These are phyloP conservation scores for Teratosphaeria destructans DNA, from an alignment of 2,329 filamentous ascomycete species.

Conservation along the genomic window DNA sequence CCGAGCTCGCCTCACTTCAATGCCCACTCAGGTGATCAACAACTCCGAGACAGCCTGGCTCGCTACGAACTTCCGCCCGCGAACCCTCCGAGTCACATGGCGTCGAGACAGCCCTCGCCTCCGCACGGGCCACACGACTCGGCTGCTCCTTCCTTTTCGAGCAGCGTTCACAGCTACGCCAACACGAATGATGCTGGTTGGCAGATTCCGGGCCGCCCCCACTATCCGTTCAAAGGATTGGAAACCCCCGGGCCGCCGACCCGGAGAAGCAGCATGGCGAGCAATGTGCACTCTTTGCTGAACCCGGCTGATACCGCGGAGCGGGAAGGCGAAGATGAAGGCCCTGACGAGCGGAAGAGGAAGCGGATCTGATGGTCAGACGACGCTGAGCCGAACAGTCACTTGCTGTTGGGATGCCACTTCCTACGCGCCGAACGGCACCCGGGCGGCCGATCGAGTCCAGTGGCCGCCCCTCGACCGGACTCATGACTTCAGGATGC, in stretches of 20 bases:
- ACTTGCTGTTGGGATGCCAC: background rate
- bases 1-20: slow-evolving; percentile 51
- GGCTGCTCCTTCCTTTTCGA: slow-evolving; percentile 30
- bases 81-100: slow-evolving; percentile 22
- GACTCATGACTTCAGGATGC: background rate
- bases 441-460: too few relatives aligned
- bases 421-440: too few relatives aligned
- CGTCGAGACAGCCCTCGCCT: slow-evolving; percentile 44
- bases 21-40: slow-evolving; percentile 39
- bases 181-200: slow-evolving; percentile 34
- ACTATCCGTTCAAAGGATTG: slow-evolving; percentile 38
- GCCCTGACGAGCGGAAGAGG: slow-evolving; percentile 50
- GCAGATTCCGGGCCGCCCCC: slow-evolving; percentile 39
- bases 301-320: slow-evolving; percentile 61
- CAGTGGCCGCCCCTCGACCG: too few relatives aligned
- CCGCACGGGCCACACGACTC: slow-evolving; percentile 12
- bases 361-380: slow-evolving; percentile 31
- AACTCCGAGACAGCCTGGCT: slow-evolving; percentile 51
- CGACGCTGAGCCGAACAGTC: background rate
- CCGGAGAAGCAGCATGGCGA: slow-evolving; percentile 59
- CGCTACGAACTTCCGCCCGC: slow-evolving; percentile 52
- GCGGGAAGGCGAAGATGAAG: slow-evolving; percentile 52
- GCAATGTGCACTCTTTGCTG: slow-evolving; percentile 55
- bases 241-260: slow-evolving; percentile 52
- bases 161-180: slow-evolving; percentile 35